phyloP scores from a whole-genome alignment of 176 grass and related monocot genomes.

The Otatea glauca region DNA sequence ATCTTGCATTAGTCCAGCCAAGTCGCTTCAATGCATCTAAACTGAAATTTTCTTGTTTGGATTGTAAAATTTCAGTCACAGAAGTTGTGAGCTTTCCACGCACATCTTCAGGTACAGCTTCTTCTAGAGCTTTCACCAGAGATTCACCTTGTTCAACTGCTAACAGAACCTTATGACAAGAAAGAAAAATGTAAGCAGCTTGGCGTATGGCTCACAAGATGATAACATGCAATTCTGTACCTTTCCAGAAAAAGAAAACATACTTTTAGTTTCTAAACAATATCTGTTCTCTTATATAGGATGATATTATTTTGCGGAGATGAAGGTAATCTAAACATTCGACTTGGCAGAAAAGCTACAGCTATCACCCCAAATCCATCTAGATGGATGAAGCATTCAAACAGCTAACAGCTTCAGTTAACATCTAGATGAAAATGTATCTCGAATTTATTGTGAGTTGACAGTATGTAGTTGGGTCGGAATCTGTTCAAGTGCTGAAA shows the following conservation, averaged over 20 bases:
- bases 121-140: slow-evolving; percentile 89
- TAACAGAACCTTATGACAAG: slow-evolving; percentile 69
- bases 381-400: slow-evolving; percentile 3
- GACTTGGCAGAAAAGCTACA: not conserved
- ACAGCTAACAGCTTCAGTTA: not conserved
- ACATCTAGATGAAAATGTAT: not conserved
- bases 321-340: not conserved
- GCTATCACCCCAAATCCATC: not conserved
- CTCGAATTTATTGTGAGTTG: not conserved
- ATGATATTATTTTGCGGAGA: not conserved
- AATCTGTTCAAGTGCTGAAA: not conserved
- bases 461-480: not conserved
- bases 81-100: slow-evolving; percentile 76
- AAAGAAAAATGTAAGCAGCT: slow-evolving; percentile 40
- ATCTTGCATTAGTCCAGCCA: slow-evolving; percentile 53
- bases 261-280: not conserved
- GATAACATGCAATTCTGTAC: not conserved
- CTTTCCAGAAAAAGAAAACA: not conserved
- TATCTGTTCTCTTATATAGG: not conserved
- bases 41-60: slow-evolving; percentile 66
- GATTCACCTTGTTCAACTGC: slow-evolving; percentile 86
- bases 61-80: slow-evolving; percentile 73
- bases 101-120: slow-evolving; percentile 96
- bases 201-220: slow-evolving; percentile 28
- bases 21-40: slow-evolving; percentile 65